phyloP scores from a whole-genome alignment of 495 filamentous ascomycete genomes.

The Hypoxylon intermedium region DNA sequence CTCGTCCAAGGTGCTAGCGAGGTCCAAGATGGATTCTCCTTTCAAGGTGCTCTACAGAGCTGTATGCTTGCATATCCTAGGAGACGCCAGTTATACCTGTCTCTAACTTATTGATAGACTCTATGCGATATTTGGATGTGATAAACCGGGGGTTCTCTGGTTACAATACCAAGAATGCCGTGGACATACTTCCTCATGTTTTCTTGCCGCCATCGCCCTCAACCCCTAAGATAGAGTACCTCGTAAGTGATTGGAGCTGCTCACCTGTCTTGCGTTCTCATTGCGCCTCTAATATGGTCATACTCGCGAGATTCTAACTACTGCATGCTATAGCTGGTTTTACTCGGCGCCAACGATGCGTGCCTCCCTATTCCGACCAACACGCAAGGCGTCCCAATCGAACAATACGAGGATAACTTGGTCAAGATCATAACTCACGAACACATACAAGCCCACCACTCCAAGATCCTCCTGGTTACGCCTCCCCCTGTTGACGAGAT shows the following conservation, averaged over 20 bases:
- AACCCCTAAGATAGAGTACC: slow-evolving; percentile 61
- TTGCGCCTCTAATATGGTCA: not conserved
- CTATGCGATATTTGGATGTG: slow-evolving; percentile 54
- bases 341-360: slow-evolving; percentile 90
- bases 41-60: slow-evolving; percentile 73
- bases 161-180: slow-evolving; percentile 57
- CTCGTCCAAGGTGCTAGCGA: slow-evolving; percentile 70
- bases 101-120: slow-evolving; percentile 45
- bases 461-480: slow-evolving; percentile 76
- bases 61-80: slow-evolving; percentile 53
- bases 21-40: slow-evolving; percentile 69
- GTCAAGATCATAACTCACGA: slow-evolving; percentile 72
- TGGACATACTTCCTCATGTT: slow-evolving; percentile 51
- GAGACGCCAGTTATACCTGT: slow-evolving; percentile 3
- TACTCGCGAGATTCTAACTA: slow-evolving; percentile 19
- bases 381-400: slow-evolving; percentile 75
- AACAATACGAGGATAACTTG: slow-evolving; percentile 75
- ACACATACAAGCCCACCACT: slow-evolving; percentile 68
- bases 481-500: slow-evolving; percentile 86
- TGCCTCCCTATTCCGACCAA: slow-evolving; percentile 62
- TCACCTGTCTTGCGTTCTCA: not conserved
- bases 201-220: slow-evolving; percentile 56
- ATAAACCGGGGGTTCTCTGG: slow-evolving; percentile 59
- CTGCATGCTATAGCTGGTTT: slow-evolving; percentile 64
- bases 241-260: slow-evolving; percentile 59